Evolutionary conservation across 495 filamentous ascomycete species (phyloP).

Genomic region (Pseudomonodictys pantanalensis): DNA sequence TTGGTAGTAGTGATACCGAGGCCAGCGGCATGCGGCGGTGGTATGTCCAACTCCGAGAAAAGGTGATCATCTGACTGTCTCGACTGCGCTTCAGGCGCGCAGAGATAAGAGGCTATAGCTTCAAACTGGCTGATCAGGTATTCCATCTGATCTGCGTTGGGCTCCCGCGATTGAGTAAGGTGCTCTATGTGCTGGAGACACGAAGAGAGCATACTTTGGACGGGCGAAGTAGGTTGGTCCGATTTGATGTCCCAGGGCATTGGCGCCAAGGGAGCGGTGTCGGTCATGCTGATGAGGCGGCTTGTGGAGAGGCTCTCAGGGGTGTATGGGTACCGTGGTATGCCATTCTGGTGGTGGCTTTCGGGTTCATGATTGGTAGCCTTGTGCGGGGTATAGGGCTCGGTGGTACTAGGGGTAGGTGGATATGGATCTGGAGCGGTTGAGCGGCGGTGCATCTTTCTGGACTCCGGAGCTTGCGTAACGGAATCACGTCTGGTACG

Average conservation of each 20-base stretch:
- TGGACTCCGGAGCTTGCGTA: no score
- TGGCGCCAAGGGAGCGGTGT: background rate
- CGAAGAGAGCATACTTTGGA: conserved; percentile 15
- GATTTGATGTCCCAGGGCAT: conserved; percentile 12
- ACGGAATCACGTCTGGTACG: no score
- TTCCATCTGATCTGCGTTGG: conserved; percentile 19
- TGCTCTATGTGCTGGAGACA: conserved; percentile 5
- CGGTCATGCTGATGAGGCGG: background rate
- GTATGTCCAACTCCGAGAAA: conserved; percentile 1
- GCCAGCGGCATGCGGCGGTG: no score
- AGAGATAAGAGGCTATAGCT: conserved; percentile 1
- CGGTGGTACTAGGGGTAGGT: background rate
- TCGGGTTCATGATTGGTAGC: background rate
- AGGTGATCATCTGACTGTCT: conserved; percentile 2
- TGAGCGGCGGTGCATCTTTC: no score
- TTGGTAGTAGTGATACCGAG: background rate
- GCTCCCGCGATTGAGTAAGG: conserved; percentile 7
- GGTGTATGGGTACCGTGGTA: conserved; percentile 15
- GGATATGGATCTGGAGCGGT: no score
- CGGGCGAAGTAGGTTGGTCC: background rate
- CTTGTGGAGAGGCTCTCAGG: conserved; percentile 8
- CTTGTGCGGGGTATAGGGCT: background rate
- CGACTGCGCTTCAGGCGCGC: conserved; percentile 5
- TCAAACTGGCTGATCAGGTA: conserved; percentile 16
- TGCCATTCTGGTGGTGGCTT: background rate